Evolutionary conservation across 164 flowering plant genomes (phyloP).

Genomic region (Chloranthus sessilifolius): DNA sequence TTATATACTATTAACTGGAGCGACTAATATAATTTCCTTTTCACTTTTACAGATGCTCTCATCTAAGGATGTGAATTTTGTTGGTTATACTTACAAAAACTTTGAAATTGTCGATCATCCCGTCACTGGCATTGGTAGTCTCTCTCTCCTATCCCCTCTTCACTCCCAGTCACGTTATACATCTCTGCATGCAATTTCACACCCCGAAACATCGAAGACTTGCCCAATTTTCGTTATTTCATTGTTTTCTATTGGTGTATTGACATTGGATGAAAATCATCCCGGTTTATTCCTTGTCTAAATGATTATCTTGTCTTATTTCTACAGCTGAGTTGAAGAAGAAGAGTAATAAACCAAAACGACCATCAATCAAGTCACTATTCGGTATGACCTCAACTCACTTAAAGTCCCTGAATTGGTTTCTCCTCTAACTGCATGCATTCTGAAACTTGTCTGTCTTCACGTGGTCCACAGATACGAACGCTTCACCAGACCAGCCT

Average conservation of each 20-base stretch:
- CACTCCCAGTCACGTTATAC: not conserved
- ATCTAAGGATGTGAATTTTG: slow-evolving; percentile 39
- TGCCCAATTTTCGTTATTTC: no score
- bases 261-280: not conserved
- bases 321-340: slow-evolving; percentile 44
- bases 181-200: not conserved
- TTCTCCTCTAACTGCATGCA: not conserved
- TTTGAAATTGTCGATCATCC: slow-evolving; percentile 33
- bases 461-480: slow-evolving; percentile 3
- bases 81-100: slow-evolving; percentile 37
- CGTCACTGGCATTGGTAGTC: slow-evolving; percentile 29
- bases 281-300: not conserved
- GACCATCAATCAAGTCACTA: slow-evolving; percentile 41
- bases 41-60: slow-evolving; percentile 31
- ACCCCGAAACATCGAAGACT: no score
- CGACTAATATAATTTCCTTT: not conserved
- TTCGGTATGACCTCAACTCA: slow-evolving; percentile 29
- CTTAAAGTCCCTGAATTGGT: not conserved
- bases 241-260: not conserved
- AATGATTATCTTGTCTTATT: not conserved
- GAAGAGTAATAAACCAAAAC: slow-evolving; percentile 33
- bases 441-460: not conserved
- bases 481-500: slow-evolving; percentile 19
- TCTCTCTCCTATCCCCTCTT: slow-evolving; percentile 7
- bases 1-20: not conserved